Evolutionary conservation across 2,329 filamentous ascomycete genomes (phyloP).

Genomic region (Hymenoscyphus fructigenus): DNA sequence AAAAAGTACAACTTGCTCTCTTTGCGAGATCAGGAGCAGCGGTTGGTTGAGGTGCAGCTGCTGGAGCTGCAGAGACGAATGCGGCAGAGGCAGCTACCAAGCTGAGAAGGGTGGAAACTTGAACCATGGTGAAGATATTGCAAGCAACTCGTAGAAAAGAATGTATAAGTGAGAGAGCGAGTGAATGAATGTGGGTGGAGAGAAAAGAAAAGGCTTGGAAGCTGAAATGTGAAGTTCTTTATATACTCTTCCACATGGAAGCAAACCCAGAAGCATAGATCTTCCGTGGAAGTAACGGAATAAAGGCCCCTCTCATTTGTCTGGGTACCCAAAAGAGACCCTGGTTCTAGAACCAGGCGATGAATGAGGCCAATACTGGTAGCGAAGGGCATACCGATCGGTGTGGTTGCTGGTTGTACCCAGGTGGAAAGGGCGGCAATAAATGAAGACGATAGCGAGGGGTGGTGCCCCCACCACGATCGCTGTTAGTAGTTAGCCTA

Average conservation of each 20-base stretch:
- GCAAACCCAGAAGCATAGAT: not conserved
- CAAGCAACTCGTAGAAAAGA: not conserved
- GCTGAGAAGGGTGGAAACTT: slow-evolving; percentile 24
- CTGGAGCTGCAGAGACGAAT: slow-evolving; percentile 22
- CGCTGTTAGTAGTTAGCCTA: not conserved
- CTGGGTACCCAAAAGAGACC: not conserved
- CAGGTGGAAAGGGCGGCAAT: not conserved
- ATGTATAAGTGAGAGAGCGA: slow-evolving; percentile 4
- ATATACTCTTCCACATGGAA: not conserved
- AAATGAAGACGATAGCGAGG: not conserved
- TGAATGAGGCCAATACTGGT: not conserved
- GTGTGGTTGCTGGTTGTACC: too few species aligned
- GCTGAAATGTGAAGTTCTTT: not conserved
- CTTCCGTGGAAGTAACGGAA: not conserved
- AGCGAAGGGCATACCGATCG: not conserved
- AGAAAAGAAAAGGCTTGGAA: not conserved
- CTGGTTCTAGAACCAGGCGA: not conserved
- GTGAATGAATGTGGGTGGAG: slow-evolving; percentile 3
- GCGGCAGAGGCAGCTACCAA: slow-evolving; percentile 22
- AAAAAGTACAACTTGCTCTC: slow-evolving; percentile 53
- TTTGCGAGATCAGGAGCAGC: slow-evolving; percentile 27
- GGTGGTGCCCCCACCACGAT: not conserved
- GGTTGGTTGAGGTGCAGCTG: slow-evolving; percentile 28
- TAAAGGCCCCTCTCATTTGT: not conserved
- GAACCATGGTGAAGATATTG: slow-evolving; percentile 28